phyloP scores from a whole-genome alignment of 768 basidiomycete species.

The Boletus reticuloceps region DNA sequence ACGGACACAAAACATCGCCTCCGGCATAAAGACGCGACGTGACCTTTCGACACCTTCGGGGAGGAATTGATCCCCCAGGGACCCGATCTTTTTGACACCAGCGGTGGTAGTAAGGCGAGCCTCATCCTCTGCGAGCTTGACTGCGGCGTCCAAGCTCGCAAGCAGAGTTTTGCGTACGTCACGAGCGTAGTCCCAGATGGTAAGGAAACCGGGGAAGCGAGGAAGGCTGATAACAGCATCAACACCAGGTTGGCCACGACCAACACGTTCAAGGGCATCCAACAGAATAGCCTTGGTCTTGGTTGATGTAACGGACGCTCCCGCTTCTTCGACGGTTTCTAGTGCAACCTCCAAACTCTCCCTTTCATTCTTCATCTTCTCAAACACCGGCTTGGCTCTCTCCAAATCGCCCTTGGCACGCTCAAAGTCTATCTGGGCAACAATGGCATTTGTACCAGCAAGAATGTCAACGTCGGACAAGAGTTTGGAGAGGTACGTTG shows the following conservation, averaged over 20 bases:
- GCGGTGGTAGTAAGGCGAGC: slow-evolving; percentile 63
- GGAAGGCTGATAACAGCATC: slow-evolving; percentile 58
- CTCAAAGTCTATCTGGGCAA: slow-evolving; percentile 77
- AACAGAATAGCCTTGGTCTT: slow-evolving; percentile 59
- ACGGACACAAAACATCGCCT: slow-evolving; percentile 87
- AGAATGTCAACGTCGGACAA: slow-evolving; percentile 88
- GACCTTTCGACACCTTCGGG: slow-evolving; percentile 79
- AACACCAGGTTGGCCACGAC: slow-evolving; percentile 68
- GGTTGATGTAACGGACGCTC: slow-evolving; percentile 50
- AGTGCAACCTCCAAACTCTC: slow-evolving; percentile 78
- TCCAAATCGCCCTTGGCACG: slow-evolving; percentile 69
- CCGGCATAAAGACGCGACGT: slow-evolving; percentile 88
- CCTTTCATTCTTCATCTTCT: slow-evolving; percentile 76
- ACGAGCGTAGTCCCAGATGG: slow-evolving; percentile 81
- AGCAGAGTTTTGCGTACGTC: slow-evolving; percentile 79
- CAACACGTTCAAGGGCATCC: slow-evolving; percentile 73
- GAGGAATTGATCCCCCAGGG: slow-evolving; percentile 74
- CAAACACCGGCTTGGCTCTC: slow-evolving; percentile 73
- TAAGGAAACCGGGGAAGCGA: slow-evolving; percentile 76
- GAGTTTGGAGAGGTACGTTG: slow-evolving; percentile 89
- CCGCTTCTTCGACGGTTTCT: slow-evolving; percentile 75
- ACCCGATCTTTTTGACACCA: slow-evolving; percentile 64
- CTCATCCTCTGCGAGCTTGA: slow-evolving; percentile 79
- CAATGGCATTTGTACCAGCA: slow-evolving; percentile 78
- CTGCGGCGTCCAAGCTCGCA: slow-evolving; percentile 76